Conservation (phyloP, 2,329 filamentous ascomycete genomes). For the Leptographium lundbergii region DNA sequence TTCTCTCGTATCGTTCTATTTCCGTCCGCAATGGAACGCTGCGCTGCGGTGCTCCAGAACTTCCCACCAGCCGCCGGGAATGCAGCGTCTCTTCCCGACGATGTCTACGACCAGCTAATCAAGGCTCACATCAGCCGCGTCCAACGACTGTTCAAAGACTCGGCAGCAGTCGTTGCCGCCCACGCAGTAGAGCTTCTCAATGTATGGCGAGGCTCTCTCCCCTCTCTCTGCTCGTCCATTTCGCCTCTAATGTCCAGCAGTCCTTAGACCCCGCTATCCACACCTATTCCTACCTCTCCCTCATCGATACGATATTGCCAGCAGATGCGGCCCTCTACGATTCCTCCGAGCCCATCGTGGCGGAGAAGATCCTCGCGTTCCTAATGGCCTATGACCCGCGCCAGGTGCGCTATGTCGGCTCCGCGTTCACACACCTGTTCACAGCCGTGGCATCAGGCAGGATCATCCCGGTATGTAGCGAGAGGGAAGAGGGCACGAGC, state of each 20-base stretch:
- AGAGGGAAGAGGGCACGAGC: not conserved
- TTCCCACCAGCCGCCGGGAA: conserved; percentile 25
- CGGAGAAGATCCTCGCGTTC: conserved; percentile 31
- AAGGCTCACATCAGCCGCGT: conserved; percentile 25
- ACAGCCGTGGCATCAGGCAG: conserved; percentile 24
- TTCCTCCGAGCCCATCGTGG: conserved; percentile 20
- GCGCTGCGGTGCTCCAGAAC: conserved; percentile 24
- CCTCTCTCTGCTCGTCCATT: not conserved
- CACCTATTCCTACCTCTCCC: conserved; percentile 36
- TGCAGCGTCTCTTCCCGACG: conserved; percentile 14
- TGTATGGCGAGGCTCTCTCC: conserved; percentile 17
- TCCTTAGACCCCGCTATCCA: conserved; percentile 33
- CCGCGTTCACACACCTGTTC: conserved; percentile 30
- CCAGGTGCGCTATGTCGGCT: conserved; percentile 39
- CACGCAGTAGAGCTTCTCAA: conserved; percentile 27
- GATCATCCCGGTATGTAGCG: conserved; percentile 27
- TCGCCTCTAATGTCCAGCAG: conserved; percentile 16
- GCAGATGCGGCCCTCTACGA: conserved; percentile 16
- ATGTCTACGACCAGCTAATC: conserved; percentile 27
- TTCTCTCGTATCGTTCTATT: not conserved
- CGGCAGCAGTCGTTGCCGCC: conserved; percentile 18
- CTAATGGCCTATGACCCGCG: conserved; percentile 34
- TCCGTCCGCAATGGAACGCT: conserved; percentile 22
- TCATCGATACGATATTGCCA: conserved; percentile 29
- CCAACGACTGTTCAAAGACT: conserved; percentile 23